Conservation (phyloP, 768 basidiomycete genomes). For the Hirschioporus abietinus region DNA sequence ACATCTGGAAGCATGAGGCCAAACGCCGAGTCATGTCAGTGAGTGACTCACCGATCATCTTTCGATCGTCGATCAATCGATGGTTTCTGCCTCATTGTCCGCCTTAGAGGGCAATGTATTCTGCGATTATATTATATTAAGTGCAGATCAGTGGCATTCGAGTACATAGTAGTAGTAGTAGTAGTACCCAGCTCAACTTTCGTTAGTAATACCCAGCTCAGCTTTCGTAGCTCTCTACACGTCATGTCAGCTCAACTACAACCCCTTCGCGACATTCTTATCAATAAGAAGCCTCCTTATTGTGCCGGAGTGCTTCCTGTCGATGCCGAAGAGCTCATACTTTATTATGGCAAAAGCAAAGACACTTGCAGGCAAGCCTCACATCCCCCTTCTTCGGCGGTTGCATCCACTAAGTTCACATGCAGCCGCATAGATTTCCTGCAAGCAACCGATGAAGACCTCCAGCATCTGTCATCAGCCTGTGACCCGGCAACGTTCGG, state of each 20-base stretch:
- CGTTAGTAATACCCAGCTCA: no score
- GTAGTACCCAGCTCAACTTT: neutral
- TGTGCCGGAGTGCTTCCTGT: conserved; percentile 12
- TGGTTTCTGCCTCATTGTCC: no score
- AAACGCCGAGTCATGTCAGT: no score
- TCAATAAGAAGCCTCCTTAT: neutral
- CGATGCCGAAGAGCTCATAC: conserved; percentile 8
- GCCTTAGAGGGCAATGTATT: no score
- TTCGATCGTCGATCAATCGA: no score
- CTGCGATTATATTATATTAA: no score
- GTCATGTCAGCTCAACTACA: neutral
- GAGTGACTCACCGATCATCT: no score
- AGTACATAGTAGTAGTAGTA: neutral
- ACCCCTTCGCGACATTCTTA: neutral
- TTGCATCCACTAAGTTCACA: neutral
- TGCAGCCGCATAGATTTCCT: conserved; percentile 14
- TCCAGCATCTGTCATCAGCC: conserved; percentile 12
- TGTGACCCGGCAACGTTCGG: conserved; percentile 22
- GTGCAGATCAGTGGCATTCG: no score
- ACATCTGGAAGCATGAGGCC: no score
- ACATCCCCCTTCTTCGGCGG: neutral
- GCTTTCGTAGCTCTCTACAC: no score
- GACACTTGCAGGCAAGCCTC: neutral
- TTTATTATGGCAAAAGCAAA: conserved; percentile 11
- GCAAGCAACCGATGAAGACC: conserved; percentile 3